Conservation (phyloP, 805 yeast species). For the Candida anglica region DNA sequence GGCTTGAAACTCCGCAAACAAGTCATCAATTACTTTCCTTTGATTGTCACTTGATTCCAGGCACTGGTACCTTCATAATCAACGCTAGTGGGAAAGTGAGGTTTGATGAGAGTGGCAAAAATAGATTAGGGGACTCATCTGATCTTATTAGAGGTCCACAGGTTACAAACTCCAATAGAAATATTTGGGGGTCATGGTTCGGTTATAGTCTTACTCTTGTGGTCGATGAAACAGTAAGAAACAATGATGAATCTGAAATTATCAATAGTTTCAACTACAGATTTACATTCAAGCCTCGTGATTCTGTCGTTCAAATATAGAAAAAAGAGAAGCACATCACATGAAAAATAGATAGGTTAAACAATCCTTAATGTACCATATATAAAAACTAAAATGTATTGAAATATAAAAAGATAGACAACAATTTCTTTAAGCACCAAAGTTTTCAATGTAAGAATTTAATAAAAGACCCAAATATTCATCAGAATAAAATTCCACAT, state of each 20-base stretch:
- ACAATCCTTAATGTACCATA: too few species aligned
- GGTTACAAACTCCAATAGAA: conserved; percentile 28
- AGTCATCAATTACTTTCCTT: conserved; percentile 61
- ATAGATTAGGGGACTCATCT: conserved; percentile 61
- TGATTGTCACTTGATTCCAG: conserved; percentile 68
- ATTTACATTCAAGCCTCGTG: conserved; percentile 60
- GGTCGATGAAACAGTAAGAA: conserved; percentile 47
- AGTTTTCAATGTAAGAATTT: conserved; percentile 21
- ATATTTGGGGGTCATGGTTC: conserved; percentile 66
- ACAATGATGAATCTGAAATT: conserved; percentile 37
- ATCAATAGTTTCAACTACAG: conserved; percentile 65
- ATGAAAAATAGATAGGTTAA: neutral
- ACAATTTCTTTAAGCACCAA: conserved; percentile 9
- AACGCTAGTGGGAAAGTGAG: conserved; percentile 58
- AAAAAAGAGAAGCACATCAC: neutral
- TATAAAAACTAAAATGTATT: too few species aligned
- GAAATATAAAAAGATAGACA: neutral
- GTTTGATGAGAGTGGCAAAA: conserved; percentile 73
- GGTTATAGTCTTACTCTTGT: conserved; percentile 62
- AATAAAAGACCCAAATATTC: conserved; percentile 31
- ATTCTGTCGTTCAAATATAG: conserved; percentile 30
- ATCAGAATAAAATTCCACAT: conserved; percentile 22
- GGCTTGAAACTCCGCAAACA: conserved; percentile 55
- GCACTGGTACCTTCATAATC: conserved; percentile 51
- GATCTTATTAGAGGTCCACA: conserved; percentile 32